Percentiles rank a stretch among this genome's conserved stretches.
Evolutionary conservation across 495 filamentous ascomycete genomes (phyloP).

Genomic region (Aspergillus wentii): DNA sequence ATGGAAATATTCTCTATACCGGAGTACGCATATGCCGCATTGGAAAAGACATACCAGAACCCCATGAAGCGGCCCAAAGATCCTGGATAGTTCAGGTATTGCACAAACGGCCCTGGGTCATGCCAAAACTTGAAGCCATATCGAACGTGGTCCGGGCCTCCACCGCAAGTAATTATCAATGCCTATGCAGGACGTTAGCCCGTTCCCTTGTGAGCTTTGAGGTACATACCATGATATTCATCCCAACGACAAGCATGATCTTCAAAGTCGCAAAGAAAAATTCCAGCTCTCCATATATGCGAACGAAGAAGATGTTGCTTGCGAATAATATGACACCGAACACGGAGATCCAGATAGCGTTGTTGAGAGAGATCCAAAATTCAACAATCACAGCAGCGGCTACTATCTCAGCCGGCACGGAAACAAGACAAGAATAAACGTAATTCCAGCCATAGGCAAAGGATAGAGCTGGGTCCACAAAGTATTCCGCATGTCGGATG

Average conservation of each 20-base stretch:
- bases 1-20: slow-evolving; percentile 69
- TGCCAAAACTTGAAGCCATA: slow-evolving; percentile 45
- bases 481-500: no score
- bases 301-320: slow-evolving; percentile 35
- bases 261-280: slow-evolving; percentile 41
- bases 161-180: slow-evolving; percentile 43
- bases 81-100: slow-evolving; percentile 31
- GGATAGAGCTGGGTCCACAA: slow-evolving; percentile 60
- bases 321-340: slow-evolving; percentile 38
- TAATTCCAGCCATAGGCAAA: slow-evolving; percentile 69
- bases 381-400: slow-evolving; percentile 62
- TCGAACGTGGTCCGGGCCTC: slow-evolving; percentile 15
- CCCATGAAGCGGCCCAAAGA: slow-evolving; percentile 38
- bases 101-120: slow-evolving; percentile 41
- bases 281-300: slow-evolving; percentile 44
- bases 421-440: slow-evolving; percentile 48
- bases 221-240: slow-evolving; percentile 42
- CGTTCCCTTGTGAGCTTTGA: no score
- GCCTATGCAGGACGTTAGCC: no score
- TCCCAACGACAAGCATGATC: slow-evolving; percentile 38
- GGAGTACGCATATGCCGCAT: slow-evolving; percentile 41
- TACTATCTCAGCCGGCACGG: slow-evolving; percentile 60
- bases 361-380: slow-evolving; percentile 50
- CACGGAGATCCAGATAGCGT: slow-evolving; percentile 40
- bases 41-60: slow-evolving; percentile 34